phyloP scores from a whole-genome alignment of 768 basidiomycete genomes.

The Boletus rufocinnamomeus region DNA sequence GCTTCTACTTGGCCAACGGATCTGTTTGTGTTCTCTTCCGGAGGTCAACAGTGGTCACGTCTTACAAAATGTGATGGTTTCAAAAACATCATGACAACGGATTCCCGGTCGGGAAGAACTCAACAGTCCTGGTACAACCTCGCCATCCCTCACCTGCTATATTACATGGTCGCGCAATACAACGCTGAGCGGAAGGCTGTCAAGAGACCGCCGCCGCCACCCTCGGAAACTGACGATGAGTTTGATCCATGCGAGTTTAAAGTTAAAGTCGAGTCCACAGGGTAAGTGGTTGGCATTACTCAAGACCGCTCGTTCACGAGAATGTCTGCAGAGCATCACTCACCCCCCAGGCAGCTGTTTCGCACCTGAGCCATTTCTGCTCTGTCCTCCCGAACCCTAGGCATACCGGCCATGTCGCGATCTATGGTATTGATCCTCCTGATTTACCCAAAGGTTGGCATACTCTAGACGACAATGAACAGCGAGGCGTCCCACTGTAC shows the following conservation, averaged over 20 bases:
- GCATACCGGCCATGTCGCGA: slow-evolving; percentile 50
- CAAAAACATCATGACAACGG: no score
- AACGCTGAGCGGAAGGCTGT: slow-evolving; percentile 39
- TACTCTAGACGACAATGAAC: slow-evolving; percentile 36
- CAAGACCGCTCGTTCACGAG: not conserved
- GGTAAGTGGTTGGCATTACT: slow-evolving; percentile 43
- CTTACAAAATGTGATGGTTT: no score
- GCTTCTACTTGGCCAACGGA: no score
- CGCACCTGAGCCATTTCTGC: slow-evolving; percentile 75
- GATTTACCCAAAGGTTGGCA: slow-evolving; percentile 66
- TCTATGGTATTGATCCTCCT: slow-evolving; percentile 69
- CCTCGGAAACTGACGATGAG: slow-evolving; percentile 29
- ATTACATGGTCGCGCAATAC: slow-evolving; percentile 66
- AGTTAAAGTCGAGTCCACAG: slow-evolving; percentile 62
- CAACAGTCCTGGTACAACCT: no score
- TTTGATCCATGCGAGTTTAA: slow-evolving; percentile 45
- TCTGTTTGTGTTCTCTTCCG: no score
- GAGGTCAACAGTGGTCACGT: no score
- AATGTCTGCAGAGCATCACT: slow-evolving; percentile 56
- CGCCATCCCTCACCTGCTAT: no score
- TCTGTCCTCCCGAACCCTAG: slow-evolving; percentile 58
- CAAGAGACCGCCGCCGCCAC: slow-evolving; percentile 1
- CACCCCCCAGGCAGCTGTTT: slow-evolving; percentile 68
- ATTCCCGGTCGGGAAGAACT: no score
- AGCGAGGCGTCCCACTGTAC: slow-evolving; percentile 33